Evolutionary conservation across 257 asterid species (phyloP).

Genomic region (Nicotiana tomentosiformis): DNA sequence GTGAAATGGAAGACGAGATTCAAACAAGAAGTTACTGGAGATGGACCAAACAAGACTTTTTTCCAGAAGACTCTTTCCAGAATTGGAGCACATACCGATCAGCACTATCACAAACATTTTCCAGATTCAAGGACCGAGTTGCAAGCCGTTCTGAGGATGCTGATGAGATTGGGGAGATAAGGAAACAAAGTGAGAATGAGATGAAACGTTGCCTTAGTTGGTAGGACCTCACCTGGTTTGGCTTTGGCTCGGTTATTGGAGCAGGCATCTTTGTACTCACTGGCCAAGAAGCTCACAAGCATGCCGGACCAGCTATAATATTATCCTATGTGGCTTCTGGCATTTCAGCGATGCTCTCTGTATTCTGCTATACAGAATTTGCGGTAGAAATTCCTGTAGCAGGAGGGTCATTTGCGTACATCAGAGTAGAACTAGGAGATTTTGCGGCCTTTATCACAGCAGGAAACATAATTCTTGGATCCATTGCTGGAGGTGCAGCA

Average conservation of each 20-base stretch:
- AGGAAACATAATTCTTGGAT: constrained; percentile 53
- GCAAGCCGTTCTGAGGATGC: constrained; percentile 38
- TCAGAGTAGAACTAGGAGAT: constrained; percentile 55
- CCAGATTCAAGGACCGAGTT: constrained; percentile 48
- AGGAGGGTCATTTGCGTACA: constrained; percentile 58
- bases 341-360: constrained; percentile 59
- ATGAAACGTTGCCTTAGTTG: constrained; percentile 64
- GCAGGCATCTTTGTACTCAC: constrained; percentile 61
- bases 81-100: constrained; percentile 35
- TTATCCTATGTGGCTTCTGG: constrained; percentile 55
- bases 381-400: constrained; percentile 56
- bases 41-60: constrained; percentile 57
- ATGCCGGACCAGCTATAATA: constrained; percentile 60
- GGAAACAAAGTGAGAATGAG: constrained; percentile 53
- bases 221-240: constrained; percentile 73
- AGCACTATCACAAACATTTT: constrained; percentile 35
- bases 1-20: constrained; percentile 17
- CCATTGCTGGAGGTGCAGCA: constrained; percentile 50
- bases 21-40: constrained; percentile 56
- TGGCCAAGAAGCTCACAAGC: constrained; percentile 52
- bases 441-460: constrained; percentile 54
- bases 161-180: constrained; percentile 37
- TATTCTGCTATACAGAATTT: constrained; percentile 60
- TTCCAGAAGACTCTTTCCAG: constrained; percentile 46
- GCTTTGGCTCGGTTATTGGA: constrained; percentile 66